Evolutionary conservation across 2,329 filamentous ascomycete species (phyloP).

Genomic region (Aspergillus fischeri): DNA sequence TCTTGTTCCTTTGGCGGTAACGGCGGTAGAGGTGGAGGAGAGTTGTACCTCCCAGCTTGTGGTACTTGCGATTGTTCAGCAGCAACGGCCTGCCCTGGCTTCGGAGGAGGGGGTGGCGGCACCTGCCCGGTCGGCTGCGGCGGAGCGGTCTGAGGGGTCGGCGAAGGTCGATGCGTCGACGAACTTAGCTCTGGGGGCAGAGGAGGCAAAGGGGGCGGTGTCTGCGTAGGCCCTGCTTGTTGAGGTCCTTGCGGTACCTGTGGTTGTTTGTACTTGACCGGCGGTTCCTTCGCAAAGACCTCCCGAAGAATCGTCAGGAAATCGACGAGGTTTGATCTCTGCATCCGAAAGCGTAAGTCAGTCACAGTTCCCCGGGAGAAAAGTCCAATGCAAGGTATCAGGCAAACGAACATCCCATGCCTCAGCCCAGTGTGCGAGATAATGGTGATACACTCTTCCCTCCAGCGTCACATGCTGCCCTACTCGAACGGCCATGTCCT

Average conservation of each 20-base stretch:
- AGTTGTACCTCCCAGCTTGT: constrained; percentile 23
- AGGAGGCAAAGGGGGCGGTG: constrained; percentile 67
- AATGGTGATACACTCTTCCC: constrained; percentile 92
- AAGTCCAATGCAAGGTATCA: not conserved
- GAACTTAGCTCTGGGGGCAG: constrained; percentile 61
- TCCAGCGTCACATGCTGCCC: constrained; percentile 94
- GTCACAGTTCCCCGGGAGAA: not conserved
- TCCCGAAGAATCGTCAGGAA: constrained; percentile 78
- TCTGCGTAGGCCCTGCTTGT: constrained; percentile 29
- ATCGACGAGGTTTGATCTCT: constrained; percentile 80
- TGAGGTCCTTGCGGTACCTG: constrained; percentile 31
- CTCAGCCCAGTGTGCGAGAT: constrained; percentile 81
- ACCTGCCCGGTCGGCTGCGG: constrained; percentile 14
- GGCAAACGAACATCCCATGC: constrained; percentile 78
- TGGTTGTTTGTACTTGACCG: constrained; percentile 69
- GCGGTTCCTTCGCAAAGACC: constrained; percentile 91
- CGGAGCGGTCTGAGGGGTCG: constrained; percentile 4
- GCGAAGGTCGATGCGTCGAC: constrained; percentile 32
- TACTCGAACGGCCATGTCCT: constrained; percentile 82
- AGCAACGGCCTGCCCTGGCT: constrained; percentile 25
- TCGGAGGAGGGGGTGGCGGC: constrained; percentile 37
- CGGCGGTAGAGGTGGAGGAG: constrained; percentile 35
- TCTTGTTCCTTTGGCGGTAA: constrained; percentile 33
- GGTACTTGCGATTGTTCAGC: constrained; percentile 14
- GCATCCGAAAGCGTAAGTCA: constrained; percentile 6